A percentile compares a stretch with the other conserved stretches of the same genome.
Conservation (phyloP, 2,329 filamentous ascomycete genomes). For the Hymenoscyphus repandus region DNA sequence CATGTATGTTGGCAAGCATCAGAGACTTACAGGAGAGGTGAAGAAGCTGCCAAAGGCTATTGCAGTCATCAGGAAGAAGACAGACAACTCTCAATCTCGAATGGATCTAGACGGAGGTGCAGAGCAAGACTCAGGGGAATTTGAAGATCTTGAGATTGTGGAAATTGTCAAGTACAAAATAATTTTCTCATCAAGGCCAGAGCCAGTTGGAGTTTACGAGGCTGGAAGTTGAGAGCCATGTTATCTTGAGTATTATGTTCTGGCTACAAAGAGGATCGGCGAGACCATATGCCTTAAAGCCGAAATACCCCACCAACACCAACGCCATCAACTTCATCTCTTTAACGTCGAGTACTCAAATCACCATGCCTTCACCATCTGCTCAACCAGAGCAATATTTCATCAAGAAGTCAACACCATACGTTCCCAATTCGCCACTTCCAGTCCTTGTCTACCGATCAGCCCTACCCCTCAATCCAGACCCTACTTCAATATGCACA, state of each 20-base stretch:
- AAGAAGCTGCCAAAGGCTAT: conserved; percentile 78
- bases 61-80: conserved; percentile 65
- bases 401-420: conserved; percentile 19
- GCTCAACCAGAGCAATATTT: conserved; percentile 15
- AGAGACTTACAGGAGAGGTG: conserved; percentile 82
- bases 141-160: conserved; percentile 67
- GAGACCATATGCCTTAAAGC: not conserved
- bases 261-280: not conserved
- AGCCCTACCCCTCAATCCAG: conserved; percentile 27
- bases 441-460: conserved; percentile 34
- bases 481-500: conserved; percentile 18
- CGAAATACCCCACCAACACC: conserved; percentile 1
- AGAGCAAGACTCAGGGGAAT: conserved; percentile 26
- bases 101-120: conserved; percentile 4
- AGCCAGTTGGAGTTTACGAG: conserved; percentile 60
- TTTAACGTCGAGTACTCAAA: not conserved
- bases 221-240: not conserved
- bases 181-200: conserved; percentile 76
- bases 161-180: conserved; percentile 87
- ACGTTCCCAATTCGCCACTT: conserved; percentile 32
- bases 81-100: conserved; percentile 1
- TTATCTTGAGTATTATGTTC: not conserved
- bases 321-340: not conserved
- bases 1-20: conserved; percentile 82
- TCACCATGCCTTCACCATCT: conserved; percentile 9